These are phyloP conservation scores for Athelia psychrophila DNA, from an alignment of 1,284 basidiomycete genomes.

Conservation along the genomic window DNA sequence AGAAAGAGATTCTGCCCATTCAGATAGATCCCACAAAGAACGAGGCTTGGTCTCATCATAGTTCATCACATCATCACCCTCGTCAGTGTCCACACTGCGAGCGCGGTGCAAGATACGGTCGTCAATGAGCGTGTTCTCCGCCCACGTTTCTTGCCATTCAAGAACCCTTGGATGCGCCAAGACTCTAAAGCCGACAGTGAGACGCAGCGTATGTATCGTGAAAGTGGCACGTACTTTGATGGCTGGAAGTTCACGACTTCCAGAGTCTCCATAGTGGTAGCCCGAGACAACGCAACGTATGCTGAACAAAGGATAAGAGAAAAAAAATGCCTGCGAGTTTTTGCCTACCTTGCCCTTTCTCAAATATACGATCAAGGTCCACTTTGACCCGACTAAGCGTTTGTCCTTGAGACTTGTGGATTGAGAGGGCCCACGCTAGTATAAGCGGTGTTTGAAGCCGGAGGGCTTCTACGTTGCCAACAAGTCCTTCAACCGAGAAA, in stretches of 20 bases:
- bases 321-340: conserved; percentile 5
- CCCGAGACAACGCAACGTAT: conserved; percentile 95
- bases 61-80: not conserved
- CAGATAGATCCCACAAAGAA: not conserved
- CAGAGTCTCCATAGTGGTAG: conserved; percentile 87
- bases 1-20: not conserved
- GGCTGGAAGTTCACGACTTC: conserved; percentile 88
- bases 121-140: not conserved
- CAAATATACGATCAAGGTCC: conserved; percentile 76
- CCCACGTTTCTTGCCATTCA: conserved; percentile 17
- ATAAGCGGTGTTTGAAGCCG: conserved; percentile 61
- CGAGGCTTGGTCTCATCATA: not conserved
- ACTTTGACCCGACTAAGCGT: conserved; percentile 82
- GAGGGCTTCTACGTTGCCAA: conserved; percentile 25
- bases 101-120: not conserved
- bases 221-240: conserved; percentile 41
- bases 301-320: conserved; percentile 37
- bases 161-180: conserved; percentile 46
- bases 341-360: conserved; percentile 80
- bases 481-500: conserved; percentile 29
- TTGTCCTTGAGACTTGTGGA: conserved; percentile 93
- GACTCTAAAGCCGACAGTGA: conserved; percentile 29
- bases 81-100: not conserved
- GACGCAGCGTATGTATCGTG: not conserved
- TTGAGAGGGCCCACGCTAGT: conserved; percentile 89